Conservation (phyloP, 2,329 filamentous ascomycete genomes). For the Dichotomopilus funicola region DNA sequence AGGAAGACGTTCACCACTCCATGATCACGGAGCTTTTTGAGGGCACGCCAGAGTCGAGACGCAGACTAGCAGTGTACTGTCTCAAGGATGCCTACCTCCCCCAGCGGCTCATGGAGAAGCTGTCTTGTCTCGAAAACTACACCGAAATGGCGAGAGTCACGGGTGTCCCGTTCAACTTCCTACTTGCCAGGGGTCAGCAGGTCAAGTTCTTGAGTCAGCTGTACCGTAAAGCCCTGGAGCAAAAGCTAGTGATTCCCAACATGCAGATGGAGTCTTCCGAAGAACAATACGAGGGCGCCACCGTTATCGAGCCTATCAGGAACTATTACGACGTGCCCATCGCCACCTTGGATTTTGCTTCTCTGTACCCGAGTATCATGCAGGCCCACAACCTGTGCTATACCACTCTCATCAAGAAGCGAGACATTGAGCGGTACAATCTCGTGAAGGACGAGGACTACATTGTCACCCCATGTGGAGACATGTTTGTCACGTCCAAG, state of each 20-base stretch:
- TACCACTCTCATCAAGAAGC: constrained; percentile 81
- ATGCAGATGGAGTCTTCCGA: constrained; percentile 62
- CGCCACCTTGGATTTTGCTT: constrained; percentile 96
- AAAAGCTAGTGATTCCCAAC: constrained; percentile 92
- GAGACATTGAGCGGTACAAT: constrained; percentile 65
- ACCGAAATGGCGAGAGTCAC: constrained; percentile 99
- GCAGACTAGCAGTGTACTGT: constrained; percentile 90
- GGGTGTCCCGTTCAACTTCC: constrained; percentile 92
- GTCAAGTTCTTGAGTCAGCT: constrained; percentile 97
- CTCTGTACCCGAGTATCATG: constrained; percentile 97
- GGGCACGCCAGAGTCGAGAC: constrained; percentile 84
- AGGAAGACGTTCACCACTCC: constrained; percentile 96
- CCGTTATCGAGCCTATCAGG: constrained; percentile 90
- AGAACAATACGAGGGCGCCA: constrained; percentile 95
- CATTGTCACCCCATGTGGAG: constrained; percentile 89
- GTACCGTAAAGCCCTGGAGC: constrained; percentile 88
- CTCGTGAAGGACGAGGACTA: constrained; percentile 90
- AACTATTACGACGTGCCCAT: constrained; percentile 94
- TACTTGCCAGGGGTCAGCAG: constrained; percentile 88
- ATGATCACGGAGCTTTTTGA: constrained; percentile 99
- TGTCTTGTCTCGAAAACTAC: constrained; percentile 98
- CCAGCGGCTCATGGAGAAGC: constrained; percentile 89
- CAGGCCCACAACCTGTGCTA: constrained; percentile 98
- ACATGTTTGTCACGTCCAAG: constrained; percentile 84
- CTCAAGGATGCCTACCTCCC: constrained; percentile 96